Percentiles rank a stretch among this genome's conserved stretches.
Conservation (phyloP, 768 basidiomycete genomes). For the Auricularia heimuer region DNA sequence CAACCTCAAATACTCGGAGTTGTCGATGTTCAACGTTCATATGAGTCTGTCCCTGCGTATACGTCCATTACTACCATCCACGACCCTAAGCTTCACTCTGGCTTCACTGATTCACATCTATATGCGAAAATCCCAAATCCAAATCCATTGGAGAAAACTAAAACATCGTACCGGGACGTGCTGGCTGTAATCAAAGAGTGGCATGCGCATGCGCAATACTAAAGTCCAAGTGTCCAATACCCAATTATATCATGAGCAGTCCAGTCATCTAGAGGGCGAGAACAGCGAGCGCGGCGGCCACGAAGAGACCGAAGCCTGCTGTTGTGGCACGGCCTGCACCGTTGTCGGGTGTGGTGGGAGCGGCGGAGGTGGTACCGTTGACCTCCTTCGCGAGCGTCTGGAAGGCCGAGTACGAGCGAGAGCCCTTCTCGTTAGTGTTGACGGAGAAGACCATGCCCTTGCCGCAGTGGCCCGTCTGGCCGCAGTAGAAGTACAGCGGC, state of each 20-base stretch:
- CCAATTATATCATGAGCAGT: not conserved
- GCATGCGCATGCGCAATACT: not conserved
- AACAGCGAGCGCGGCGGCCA: conserved; percentile 13
- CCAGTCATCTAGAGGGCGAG: conserved; percentile 11
- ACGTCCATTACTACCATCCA: too few relatives aligned
- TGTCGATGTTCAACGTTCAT: too few relatives aligned
- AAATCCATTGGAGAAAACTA: not conserved
- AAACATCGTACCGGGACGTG: not conserved
- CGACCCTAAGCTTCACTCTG: too few relatives aligned
- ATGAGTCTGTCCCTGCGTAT: too few relatives aligned
- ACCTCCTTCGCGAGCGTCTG: conserved; percentile 42
- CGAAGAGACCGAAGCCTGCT: conserved; percentile 9
- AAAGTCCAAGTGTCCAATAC: not conserved
- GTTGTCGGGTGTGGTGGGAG: conserved; percentile 17
- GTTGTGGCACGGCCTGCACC: not conserved
- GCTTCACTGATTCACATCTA: too few relatives aligned
- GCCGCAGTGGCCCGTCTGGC: conserved; percentile 40
- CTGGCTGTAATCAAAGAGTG: not conserved
- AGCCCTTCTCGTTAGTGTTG: conserved; percentile 42
- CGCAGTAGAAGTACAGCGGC: conserved; percentile 35
- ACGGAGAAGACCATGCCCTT: conserved; percentile 51
- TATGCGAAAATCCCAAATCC: not conserved
- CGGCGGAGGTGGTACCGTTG: conserved; percentile 31
- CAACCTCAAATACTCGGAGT: too few relatives aligned
- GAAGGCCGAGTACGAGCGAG: conserved; percentile 48